Evolutionary conservation across 495 filamentous ascomycete species (phyloP), one percentile per base, ranked within the genome.

Genomic region (Physcia stellaris): DNA sequence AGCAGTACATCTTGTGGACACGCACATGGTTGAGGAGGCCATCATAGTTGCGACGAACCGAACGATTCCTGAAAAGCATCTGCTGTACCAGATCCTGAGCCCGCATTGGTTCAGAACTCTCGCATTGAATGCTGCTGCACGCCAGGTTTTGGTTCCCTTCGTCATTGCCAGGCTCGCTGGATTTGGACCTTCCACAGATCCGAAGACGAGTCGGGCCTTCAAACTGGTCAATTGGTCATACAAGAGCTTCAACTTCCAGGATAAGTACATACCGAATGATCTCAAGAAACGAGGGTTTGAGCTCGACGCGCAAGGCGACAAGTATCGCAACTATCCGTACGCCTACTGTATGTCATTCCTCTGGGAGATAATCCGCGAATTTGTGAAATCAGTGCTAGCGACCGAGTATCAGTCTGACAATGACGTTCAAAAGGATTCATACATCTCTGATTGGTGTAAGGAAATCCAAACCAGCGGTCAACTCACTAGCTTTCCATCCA

Each of bases 51-150:
- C 59, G 3, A 50, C 61, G 1, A 58, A 67, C 42, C 61, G 62
- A 12, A 40, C 48, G 10, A 40, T 70, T 6, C 51, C 56, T 0
- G 48, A 52, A 36, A 41, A 59, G 17, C 66, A 70, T 43, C 41
- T 53, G 4, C 48, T 69, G 2, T 62, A 55, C 44, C 41, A 51
- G 12, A 45, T 69, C 0, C 43, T 70, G 7, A 53, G 47, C 0
- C 66, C 66, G 0, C 66, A 70, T 36, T 70, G 66, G 66, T 57
- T 54, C 45, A 63, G 61, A 31, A 70, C 66, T 0, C 57, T 70
- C 4, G 56, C 64, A 1, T 50, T 69, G 32, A 70, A 70, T 41
- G 62, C 58, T 4, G 63, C 64, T 3, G 66, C 63, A 1, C 59
- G 66, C n/a, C 45, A 50, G 7, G 55, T 50, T 13, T 51, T 70